These are phyloP conservation scores for Dactylis glomerata DNA, from an alignment of 176 grass and related monocot genomes.

Conservation along the genomic window DNA sequence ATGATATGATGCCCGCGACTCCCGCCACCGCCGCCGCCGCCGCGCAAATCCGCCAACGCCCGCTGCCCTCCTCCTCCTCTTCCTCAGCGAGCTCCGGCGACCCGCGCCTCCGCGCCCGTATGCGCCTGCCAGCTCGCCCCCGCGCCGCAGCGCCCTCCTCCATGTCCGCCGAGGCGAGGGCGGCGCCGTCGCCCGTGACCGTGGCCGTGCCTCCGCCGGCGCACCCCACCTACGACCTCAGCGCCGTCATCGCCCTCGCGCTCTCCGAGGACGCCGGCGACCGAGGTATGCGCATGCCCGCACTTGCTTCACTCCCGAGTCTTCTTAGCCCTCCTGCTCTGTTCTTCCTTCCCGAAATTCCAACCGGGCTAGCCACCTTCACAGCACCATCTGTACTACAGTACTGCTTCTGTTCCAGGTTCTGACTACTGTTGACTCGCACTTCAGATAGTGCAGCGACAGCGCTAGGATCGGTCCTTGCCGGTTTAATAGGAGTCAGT, in stretches of 20 bases:
- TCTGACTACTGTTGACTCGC: not conserved
- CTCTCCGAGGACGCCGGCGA: conserved; percentile 96
- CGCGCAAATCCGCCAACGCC: not conserved
- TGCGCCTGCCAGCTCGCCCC: conserved; percentile 18
- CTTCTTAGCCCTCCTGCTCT: too few relatives aligned
- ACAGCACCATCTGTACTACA: not conserved
- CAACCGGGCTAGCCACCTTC: too few relatives aligned
- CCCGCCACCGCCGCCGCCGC: not conserved
- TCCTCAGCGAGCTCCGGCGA: not conserved
- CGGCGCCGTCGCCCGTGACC: conserved; percentile 15
- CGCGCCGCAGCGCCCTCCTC: not conserved
- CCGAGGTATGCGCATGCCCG: conserved; percentile 33
- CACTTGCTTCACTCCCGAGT: not conserved
- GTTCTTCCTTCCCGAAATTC: too few relatives aligned
- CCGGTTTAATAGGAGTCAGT: not conserved
- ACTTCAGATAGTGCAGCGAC: not conserved
- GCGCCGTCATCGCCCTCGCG: conserved; percentile 75
- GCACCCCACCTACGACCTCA: conserved; percentile 90
- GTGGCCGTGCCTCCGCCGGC: conserved; percentile 60
- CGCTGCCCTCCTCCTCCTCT: conserved; percentile 9
- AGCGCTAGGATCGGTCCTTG: not conserved
- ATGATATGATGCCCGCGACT: conserved; percentile 21
- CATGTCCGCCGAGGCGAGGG: conserved; percentile 25
- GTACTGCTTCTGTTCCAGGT: not conserved
- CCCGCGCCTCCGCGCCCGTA: too few relatives aligned